Evolutionary conservation across 257 asterid genomes (phyloP), one percentile per base, ranked within the genome.

Genomic region (Buddleja alternifolia): DNA sequence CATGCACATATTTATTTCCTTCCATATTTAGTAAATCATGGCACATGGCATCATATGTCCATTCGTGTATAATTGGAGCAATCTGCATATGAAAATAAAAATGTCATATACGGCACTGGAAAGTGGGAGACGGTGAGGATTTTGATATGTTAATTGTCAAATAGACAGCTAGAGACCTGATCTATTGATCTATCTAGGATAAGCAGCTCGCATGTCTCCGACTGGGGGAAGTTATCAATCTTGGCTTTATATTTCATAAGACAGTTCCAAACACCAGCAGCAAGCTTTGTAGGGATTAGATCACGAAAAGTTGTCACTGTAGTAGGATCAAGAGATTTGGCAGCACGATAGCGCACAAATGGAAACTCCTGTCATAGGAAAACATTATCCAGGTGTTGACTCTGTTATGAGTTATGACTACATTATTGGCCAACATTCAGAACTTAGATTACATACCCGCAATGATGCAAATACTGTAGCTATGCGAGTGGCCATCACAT

Each of bases 1-100:
- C 95, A 60, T 94, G 96, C 9, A 91, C 91, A 69, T 89, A 94
- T 79, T 94, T 94, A 78, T 89, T 94, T 68, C 99, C 99, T 42
- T 94, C 99, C 98, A 94, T 89, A 73, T 83, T 78, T 69, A 94
- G 84, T 77, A 94, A 78, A 67, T 94, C 99, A 81, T 82, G 99
- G 78, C 99, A 94, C 98, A 94, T 91, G 34, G 99, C 98, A 69
- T 94, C 99, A 81, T 94, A 94, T 34, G 99, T 91, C 99, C 99
- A 94, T 75, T 94, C 99, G 70, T 94, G 99, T 79, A 94, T 94
- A 59, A 94, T 72, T 23, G 99, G 99, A 81, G 99, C 90, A 74
- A 94, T 86, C 99, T 94, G 80, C 44, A 71, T 44, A 32, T 2
- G 36, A 78, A 53, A 57, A 58, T 42, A 60, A 51, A 45, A 45